A percentile compares a stretch with the other conserved stretches of the same genome.
These are phyloP conservation scores for Zarea fungicola DNA, from an alignment of 2,329 filamentous ascomycete species.

Conservation along the genomic window DNA sequence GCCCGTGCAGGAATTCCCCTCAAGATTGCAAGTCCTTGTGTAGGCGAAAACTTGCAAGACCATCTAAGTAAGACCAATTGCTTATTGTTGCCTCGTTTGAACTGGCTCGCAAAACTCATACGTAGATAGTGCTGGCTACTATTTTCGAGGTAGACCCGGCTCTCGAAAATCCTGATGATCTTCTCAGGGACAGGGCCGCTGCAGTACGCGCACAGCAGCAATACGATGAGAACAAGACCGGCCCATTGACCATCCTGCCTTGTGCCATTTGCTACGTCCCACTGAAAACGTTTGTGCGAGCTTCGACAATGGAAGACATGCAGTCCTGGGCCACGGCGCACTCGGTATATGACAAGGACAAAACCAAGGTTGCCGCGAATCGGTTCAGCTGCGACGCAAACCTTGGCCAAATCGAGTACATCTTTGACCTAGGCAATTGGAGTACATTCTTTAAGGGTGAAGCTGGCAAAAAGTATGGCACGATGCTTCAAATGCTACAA, in stretches of 20 bases:
- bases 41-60: constrained; percentile 57
- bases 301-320: constrained; percentile 13
- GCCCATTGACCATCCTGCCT: constrained; percentile 35
- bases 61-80: constrained; percentile 23
- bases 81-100: no score
- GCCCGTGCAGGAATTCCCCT: neutral
- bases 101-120: neutral
- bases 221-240: constrained; percentile 25
- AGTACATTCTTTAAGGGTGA: constrained; percentile 31
- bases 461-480: constrained; percentile 39
- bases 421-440: constrained; percentile 45
- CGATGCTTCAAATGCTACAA: constrained; percentile 45
- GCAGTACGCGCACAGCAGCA: constrained; percentile 29
- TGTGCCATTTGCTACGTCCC: constrained; percentile 39
- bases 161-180: constrained; percentile 35
- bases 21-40: constrained; percentile 20
- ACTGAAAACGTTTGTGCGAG: constrained; percentile 28
- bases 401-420: constrained; percentile 43
- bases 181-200: constrained; percentile 25
- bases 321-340: constrained; percentile 18
- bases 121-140: constrained; percentile 32
- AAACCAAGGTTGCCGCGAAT: constrained; percentile 25
- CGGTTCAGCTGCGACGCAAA: constrained; percentile 27
- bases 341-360: constrained; percentile 18
- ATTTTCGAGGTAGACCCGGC: constrained; percentile 41